Conservation (phyloP, 352 stramenopile species). For the Phytophthora brassicae region DNA sequence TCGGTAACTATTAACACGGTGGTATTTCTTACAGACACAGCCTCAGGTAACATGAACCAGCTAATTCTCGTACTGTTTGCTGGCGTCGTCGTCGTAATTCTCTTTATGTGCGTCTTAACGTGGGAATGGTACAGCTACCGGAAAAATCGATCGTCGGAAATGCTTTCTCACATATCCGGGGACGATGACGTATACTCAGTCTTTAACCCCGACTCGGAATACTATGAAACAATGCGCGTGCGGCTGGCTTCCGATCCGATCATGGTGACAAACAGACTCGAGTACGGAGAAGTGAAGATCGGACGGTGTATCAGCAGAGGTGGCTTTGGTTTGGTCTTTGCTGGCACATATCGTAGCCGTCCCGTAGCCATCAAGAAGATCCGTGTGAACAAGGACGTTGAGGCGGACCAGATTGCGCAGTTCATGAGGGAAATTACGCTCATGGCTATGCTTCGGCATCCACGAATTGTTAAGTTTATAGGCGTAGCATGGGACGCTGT, state of each 20-base stretch:
- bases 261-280: slow-evolving; percentile 41
- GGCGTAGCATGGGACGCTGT: slow-evolving; percentile 47
- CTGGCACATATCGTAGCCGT: slow-evolving; percentile 31
- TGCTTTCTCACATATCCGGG: slow-evolving; percentile 5
- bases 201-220: slow-evolving; percentile 23
- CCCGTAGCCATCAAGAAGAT: slow-evolving; percentile 52
- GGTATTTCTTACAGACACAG: neutral
- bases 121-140: slow-evolving; percentile 27
- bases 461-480: slow-evolving; percentile 47
- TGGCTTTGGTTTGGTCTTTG: slow-evolving; percentile 49
- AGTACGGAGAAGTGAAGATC: slow-evolving; percentile 44
- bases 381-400: slow-evolving; percentile 18
- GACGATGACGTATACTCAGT: slow-evolving; percentile 23
- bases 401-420: slow-evolving; percentile 30
- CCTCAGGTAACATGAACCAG: slow-evolving; percentile 11
- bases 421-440: slow-evolving; percentile 50
- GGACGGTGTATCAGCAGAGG: slow-evolving; percentile 38
- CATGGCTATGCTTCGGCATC: slow-evolving; percentile 40
- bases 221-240: slow-evolving; percentile 34
- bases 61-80: slow-evolving; percentile 28
- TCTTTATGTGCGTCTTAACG: slow-evolving; percentile 25
- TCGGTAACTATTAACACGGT: neutral
- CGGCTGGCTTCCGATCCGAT: slow-evolving; percentile 39
- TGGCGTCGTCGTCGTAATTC: slow-evolving; percentile 25
- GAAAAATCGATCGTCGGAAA: slow-evolving; percentile 20